Base-by-base conservation (phyloP, 148 eudicot species). In the Cornus kousa region DNA sequence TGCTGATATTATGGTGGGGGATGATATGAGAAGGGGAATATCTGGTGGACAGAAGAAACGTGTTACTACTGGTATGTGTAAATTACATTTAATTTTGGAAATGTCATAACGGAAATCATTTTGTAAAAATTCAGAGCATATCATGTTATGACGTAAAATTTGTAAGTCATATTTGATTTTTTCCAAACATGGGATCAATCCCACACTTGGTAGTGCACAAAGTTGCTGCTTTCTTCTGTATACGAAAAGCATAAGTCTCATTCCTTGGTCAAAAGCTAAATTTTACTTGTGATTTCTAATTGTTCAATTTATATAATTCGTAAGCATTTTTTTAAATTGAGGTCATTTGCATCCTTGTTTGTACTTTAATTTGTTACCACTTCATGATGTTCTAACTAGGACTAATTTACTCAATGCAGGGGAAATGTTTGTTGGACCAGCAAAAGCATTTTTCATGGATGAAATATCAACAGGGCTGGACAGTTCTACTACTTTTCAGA, bases 11-110 rank as follows among this genome's bases (percentile, higher is more conserved):
- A 32, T 83, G 82, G 88, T 86, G 40, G 88, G 88, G 10, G 86
- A 86, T 76, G 80, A 78, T 31, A 86, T 86, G 88, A 83, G 80
- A 69, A 74, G 88, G 71, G 88, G 88, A 23, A 83, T 86, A 40
- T 86, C 88, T 20, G 88, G 88, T 72, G 88, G 88, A 70, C 88
- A 86, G 68, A 86, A 81, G 74, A 86, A 86, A 22, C 84, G 88
- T 77, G 86, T 83, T 37, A 86, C 88, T 22, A 83, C 84, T n/a
- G 88, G 88, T 86, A 78, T 68, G 75, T 71, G 16, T 22, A 72
- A 46, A 23, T 16, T 71, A 71, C 13, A 13, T n/a, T 23, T 9
- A 46, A 3, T 71, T 39, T 43, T 48, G 2, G 5, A 23, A 17
- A 62, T n/a, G 22, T 19, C 14, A 57, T 5, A 57, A 57, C 0